Conservation (phyloP, 176 grass and related monocot genomes). For the Hordeum marinum region DNA sequence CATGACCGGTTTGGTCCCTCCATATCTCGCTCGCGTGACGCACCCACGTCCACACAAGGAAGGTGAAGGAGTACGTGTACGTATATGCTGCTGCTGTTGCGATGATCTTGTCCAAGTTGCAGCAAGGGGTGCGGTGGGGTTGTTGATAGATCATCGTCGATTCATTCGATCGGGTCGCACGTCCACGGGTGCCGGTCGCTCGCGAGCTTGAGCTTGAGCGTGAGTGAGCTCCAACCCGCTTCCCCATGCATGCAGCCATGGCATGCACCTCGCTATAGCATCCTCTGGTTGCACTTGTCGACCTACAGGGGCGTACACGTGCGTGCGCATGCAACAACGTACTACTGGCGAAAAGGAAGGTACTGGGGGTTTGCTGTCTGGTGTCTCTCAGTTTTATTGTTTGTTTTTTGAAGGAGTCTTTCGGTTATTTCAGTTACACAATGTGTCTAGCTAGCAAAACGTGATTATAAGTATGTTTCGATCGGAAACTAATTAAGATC, state of each 20-base stretch:
- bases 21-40: background rate
- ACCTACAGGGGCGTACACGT: background rate
- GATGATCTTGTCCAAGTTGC: background rate
- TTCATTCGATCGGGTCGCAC: background rate
- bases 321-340: background rate
- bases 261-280: no score
- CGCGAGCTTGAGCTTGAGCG: background rate
- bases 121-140: background rate
- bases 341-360: background rate
- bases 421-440: no score
- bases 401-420: no score
- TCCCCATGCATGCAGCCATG: background rate
- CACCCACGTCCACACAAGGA: background rate
- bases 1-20: background rate
- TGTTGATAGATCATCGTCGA: background rate
- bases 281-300: no score
- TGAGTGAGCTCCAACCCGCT: background rate
- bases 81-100: background rate
- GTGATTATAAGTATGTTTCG: no score
- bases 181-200: background rate
- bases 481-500: background rate
- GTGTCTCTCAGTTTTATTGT: no score
- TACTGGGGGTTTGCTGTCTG: background rate
- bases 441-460: no score
- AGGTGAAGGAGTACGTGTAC: background rate